Evolutionary conservation across 768 basidiomycete genomes (phyloP), one percentile per base, ranked within the genome.

Genomic region (Gloeophyllum trabeum): DNA sequence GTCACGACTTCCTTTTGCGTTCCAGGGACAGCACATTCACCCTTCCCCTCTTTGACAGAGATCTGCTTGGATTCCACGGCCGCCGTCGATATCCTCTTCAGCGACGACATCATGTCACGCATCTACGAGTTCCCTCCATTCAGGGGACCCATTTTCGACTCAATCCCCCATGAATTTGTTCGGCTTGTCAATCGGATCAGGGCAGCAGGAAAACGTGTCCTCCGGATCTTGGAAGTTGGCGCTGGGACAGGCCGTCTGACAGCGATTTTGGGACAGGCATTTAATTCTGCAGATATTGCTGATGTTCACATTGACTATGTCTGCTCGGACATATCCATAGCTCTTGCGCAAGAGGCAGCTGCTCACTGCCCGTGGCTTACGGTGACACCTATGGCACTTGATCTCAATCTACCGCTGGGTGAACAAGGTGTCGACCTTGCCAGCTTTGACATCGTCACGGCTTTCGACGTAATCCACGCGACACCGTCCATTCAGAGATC

Each of bases 141-240:
- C 24, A 40, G 46, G 0, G 42, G 44, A 6, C 39, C 47, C 13
- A 39, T 50, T 0, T 52, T 48, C 19, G 49, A 45, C 16, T 24
- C 35, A 25, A 25, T 39, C 20, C 28, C 36, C 25, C 20, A 20
- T 5, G 19, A 35, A 4, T 45, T 52, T 39, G 24, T 47, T 5
- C 14, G 18, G 3, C 40, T 52, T 30, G 40, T 52, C 4, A 42
- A 38, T 12, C 14, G 24, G 19, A 36, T 37, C 4, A 28, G 36
- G 14, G 10, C 6, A 18, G n/a, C 44, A 20, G 51, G 49, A 21
- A 52, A 52, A 39, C 51, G 42, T 4, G 49, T 52, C 5, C 39
- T 52, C 35, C 38, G 51, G 3, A 44, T 52, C 6, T 39, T 52
- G 19, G 51, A 52, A 43, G 46, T 52, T 21, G 51, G 51, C 3